Evolutionary conservation across 495 filamentous ascomycete species (phyloP), one percentile per base, ranked within the genome.

Genomic region (Trichocladium antarcticum): DNA sequence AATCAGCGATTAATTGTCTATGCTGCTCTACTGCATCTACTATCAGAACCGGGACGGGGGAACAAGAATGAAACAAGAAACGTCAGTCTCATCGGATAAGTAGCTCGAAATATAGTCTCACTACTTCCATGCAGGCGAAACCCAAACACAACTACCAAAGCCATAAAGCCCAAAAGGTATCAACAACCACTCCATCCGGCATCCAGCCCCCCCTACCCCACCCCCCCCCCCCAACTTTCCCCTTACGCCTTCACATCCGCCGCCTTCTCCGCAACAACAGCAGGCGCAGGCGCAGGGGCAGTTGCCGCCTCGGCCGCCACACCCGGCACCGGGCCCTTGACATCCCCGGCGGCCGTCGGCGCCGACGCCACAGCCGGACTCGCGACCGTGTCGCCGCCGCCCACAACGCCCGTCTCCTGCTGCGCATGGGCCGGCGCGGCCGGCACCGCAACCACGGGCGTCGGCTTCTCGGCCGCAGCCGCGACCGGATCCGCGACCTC

Each of bases 351-450:
- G 27, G 48, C 24, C 9, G 45, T 17, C 40, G n/a, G 54, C 41
- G 14, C 9, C 31, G 31, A 11, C 31, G 7, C 3, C 4, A 50
- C 59, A 20, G 10, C 12, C 2, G 67, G 68, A 47, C 67, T 69
- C 11, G 54, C 61, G 11, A 68, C 67, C 0, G 59, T 65, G 1
- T 64, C 62, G 6, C 51, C 58, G 2, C 63, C 63, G 0, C 62
- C 68, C 9, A 71, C 67, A 9, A 71, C 61, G 15, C 68, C 67
- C 8, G 54, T 54, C 39, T 70, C 68, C 37, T 68, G 66, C 8
- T 68, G 66, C 8, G 52, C 59, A 53, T 64, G 62, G 36, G 58
- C 57, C 12, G 52, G 58, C 22, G 50, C 35, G 1, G 38, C 57
- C 16, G 55, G 50, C 11, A 53, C 47, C 0, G 44, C 51, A 20